A percentile compares a stretch with the other conserved stretches of the same genome.
Evolutionary conservation across 169 alveolate genomes (phyloP).

Genomic region (Condylostoma magnum): DNA sequence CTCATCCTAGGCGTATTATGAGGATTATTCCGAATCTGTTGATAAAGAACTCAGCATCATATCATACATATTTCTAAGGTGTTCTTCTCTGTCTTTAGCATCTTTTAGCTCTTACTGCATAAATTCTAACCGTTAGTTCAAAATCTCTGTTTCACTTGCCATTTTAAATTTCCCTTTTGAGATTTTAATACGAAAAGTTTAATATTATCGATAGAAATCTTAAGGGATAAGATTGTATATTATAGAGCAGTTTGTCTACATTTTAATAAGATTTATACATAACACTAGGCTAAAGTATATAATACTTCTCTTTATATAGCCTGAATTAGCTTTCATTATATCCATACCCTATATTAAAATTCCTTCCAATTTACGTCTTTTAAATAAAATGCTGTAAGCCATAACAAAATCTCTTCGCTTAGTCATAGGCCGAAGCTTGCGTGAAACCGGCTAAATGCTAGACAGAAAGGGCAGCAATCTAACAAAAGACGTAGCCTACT

Average conservation of each 20-base stretch:
- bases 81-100: slow-evolving; percentile 14
- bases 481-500: slow-evolving; percentile 39
- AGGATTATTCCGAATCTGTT: background rate
- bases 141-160: background rate
- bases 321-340: no score
- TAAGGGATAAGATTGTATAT: no score
- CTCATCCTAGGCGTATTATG: no score
- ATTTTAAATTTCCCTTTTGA: no score
- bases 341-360: no score
- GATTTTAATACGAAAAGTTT: no score
- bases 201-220: no score
- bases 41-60: background rate
- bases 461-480: slow-evolving; percentile 9
- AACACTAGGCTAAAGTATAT: no score
- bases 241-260: no score
- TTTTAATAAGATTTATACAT: no score
- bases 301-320: no score
- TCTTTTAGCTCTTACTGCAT: slow-evolving; percentile 16
- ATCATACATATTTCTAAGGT: slow-evolving; percentile 16
- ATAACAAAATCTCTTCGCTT: background rate
- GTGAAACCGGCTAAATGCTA: slow-evolving; percentile 23
- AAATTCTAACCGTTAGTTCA: slow-evolving; percentile 5
- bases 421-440: background rate
- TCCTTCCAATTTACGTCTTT: no score
- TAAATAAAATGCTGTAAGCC: background rate